phyloP scores from a whole-genome alignment of 805 yeast species.

The Danielozyma ontarioensis region DNA sequence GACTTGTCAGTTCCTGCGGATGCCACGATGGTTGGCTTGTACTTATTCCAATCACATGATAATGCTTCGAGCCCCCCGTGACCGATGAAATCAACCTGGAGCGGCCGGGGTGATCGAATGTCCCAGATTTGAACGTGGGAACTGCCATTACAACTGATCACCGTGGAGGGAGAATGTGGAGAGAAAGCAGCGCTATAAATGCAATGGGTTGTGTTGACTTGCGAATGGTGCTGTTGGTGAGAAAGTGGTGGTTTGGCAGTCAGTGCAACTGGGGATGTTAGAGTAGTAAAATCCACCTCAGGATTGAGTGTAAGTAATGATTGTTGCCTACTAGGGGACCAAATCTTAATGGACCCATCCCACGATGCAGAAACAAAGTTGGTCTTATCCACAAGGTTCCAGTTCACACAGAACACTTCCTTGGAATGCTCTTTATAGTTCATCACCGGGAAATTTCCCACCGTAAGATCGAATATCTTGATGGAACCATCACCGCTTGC shows the following conservation, averaged over 20 bases:
- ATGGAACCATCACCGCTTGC: conserved; percentile 91
- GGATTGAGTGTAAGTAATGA: conserved; percentile 53
- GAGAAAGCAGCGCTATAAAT: conserved; percentile 77
- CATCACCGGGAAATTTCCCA: conserved; percentile 65
- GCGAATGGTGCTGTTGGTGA: conserved; percentile 32
- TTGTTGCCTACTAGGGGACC: conserved; percentile 59
- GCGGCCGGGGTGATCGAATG: conserved; percentile 59
- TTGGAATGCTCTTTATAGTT: conserved; percentile 72
- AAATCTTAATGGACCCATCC: conserved; percentile 84
- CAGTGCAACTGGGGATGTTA: conserved; percentile 17
- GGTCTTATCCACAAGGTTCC: conserved; percentile 67
- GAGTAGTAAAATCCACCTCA: conserved; percentile 21
- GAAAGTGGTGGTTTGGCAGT: conserved; percentile 22
- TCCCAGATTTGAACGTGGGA: conserved; percentile 82
- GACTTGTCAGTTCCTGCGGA: conserved; percentile 90
- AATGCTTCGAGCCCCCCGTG: conserved; percentile 81
- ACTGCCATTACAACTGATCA: conserved; percentile 69
- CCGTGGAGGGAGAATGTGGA: conserved; percentile 72
- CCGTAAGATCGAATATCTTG: conserved; percentile 71
- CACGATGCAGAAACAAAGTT: conserved; percentile 77
- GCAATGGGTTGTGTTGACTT: conserved; percentile 46
- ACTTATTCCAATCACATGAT: conserved; percentile 87
- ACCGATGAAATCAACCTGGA: conserved; percentile 57
- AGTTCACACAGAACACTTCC: conserved; percentile 69
- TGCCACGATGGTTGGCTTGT: conserved; percentile 72